These are phyloP conservation scores for Ustanciosporium gigantosporum DNA, from an alignment of 1,284 basidiomycete species.

Conservation along the genomic window DNA sequence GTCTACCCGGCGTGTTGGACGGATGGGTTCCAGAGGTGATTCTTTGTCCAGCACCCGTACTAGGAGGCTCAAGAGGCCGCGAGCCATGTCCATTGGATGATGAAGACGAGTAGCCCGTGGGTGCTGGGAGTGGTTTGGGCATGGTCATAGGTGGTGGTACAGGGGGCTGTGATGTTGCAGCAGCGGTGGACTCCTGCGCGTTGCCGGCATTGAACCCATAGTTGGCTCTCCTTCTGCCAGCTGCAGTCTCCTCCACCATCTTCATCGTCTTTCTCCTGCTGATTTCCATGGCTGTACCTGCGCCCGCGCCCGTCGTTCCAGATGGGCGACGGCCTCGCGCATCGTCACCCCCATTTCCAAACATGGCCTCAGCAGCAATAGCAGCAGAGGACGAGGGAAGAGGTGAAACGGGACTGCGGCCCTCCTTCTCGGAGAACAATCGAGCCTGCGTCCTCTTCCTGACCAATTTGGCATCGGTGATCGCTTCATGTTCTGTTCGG, in stretches of 20 bases:
- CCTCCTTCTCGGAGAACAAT: constrained; percentile 37
- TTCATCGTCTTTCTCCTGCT: constrained; percentile 46
- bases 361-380: background rate
- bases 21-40: constrained; percentile 12
- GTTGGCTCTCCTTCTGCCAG: constrained; percentile 18
- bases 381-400: no score
- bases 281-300: constrained; percentile 8
- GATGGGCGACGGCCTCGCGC: background rate
- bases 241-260: constrained; percentile 47
- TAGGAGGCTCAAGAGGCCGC: background rate
- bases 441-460: constrained; percentile 78
- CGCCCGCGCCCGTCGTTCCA: background rate
- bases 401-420: constrained; percentile 30
- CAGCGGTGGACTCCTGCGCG: background rate
- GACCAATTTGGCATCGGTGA: constrained; percentile 78
- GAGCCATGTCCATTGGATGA: no score
- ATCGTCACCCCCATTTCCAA: background rate
- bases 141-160: background rate
- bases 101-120: no score
- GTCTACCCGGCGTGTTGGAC: constrained; percentile 4
- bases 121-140: constrained; percentile 1
- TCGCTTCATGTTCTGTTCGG: constrained; percentile 75
- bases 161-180: no score
- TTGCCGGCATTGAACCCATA: constrained; percentile 5
- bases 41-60: constrained; percentile 4